Evolutionary conservation across 1,139 yeast species (phyloP).

Genomic region (Nakaseomyces uthaithaninus): DNA sequence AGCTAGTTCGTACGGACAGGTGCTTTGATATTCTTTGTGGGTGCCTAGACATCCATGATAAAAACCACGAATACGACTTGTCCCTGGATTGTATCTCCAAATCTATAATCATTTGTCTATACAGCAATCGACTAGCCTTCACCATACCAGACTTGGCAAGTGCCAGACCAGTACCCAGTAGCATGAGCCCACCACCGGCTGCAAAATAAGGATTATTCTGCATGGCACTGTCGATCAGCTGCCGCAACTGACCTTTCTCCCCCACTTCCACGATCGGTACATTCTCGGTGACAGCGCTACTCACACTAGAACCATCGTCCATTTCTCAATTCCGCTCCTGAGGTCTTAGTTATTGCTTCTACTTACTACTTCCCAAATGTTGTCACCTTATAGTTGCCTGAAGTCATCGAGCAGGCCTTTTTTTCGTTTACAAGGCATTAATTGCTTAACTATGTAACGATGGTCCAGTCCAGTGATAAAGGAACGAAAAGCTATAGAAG

Average conservation of each 20-base stretch:
- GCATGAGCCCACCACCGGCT: slow-evolving; percentile 96
- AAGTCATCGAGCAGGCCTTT: too few relatives aligned
- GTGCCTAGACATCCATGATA: slow-evolving; percentile 92
- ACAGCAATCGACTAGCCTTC: slow-evolving; percentile 57
- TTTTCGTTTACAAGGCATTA: too few relatives aligned
- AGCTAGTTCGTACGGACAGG: slow-evolving; percentile 81
- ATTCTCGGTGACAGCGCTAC: too few relatives aligned
- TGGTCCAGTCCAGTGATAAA: too few relatives aligned
- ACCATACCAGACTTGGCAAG: slow-evolving; percentile 63
- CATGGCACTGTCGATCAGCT: slow-evolving; percentile 34
- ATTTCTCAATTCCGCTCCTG: too few relatives aligned
- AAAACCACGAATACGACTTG: slow-evolving; percentile 87
- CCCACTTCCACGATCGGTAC: slow-evolving; percentile 5
- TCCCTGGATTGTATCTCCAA: slow-evolving; percentile 90
- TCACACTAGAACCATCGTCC: too few relatives aligned
- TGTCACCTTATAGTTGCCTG: too few relatives aligned
- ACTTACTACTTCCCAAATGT: too few relatives aligned
- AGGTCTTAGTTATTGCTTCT: too few relatives aligned
- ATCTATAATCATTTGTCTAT: slow-evolving; percentile 81
- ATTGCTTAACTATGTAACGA: too few relatives aligned
- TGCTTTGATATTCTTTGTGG: slow-evolving; percentile 71
- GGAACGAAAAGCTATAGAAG: too few relatives aligned
- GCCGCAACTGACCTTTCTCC: slow-evolving; percentile 6
- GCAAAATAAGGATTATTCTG: slow-evolving; percentile 86
- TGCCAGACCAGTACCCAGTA: slow-evolving; percentile 81